Evolutionary conservation across 2,329 filamentous ascomycete genomes (phyloP).

Genomic region (Beauveria sp.): DNA sequence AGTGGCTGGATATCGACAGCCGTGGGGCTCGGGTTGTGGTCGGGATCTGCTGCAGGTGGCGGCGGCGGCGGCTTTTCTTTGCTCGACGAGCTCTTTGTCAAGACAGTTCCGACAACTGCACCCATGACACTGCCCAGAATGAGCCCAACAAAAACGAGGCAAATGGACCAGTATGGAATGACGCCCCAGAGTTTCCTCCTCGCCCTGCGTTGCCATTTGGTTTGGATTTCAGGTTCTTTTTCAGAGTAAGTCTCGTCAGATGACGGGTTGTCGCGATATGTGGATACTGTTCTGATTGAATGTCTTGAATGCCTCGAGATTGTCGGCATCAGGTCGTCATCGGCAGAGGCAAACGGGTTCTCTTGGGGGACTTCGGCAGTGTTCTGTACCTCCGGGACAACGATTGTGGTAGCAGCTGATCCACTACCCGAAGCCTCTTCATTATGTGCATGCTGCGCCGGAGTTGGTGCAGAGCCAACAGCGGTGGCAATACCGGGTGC

Average conservation of each 20-base stretch:
- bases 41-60: slow-evolving; percentile 11
- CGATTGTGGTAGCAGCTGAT: neutral
- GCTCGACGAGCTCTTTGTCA: slow-evolving; percentile 18
- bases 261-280: slow-evolving; percentile 42
- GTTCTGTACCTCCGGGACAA: slow-evolving; percentile 51
- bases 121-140: slow-evolving; percentile 49
- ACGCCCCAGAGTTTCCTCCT: slow-evolving; percentile 50
- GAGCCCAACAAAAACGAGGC: slow-evolving; percentile 38
- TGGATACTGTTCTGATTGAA: slow-evolving; percentile 38
- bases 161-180: slow-evolving; percentile 55
- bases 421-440: neutral
- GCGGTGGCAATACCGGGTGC: slow-evolving; percentile 18
- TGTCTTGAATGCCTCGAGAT: slow-evolving; percentile 30
- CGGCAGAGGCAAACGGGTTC: slow-evolving; percentile 52
- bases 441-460: neutral
- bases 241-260: slow-evolving; percentile 38
- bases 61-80: neutral
- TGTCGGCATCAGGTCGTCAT: slow-evolving; percentile 44
- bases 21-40: slow-evolving; percentile 28
- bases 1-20: slow-evolving; percentile 43
- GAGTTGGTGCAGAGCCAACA: slow-evolving; percentile 14
- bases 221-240: slow-evolving; percentile 31
- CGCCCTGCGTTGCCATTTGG: slow-evolving; percentile 47
- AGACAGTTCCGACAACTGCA: slow-evolving; percentile 44
- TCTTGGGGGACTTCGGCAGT: slow-evolving; percentile 53